Evolutionary conservation across 2,329 filamentous ascomycete genomes (phyloP), one percentile per base, ranked within the genome.

Genomic region (Monilinia laxa): DNA sequence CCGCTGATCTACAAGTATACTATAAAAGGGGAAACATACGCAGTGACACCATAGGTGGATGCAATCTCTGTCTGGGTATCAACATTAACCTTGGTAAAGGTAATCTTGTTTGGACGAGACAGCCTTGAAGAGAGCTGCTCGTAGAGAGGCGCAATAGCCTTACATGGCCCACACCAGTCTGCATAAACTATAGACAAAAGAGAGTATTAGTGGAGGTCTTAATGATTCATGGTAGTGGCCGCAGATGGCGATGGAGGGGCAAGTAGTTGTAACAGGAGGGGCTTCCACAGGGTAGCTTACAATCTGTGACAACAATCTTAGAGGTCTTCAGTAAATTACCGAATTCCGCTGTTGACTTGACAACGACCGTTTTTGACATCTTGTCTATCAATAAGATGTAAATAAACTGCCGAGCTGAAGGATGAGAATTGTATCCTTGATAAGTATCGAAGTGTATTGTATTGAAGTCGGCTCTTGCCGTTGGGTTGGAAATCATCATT

Each of bases 111-210:
- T 20, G 89, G 85, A 62, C 87, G 85, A 23, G 91, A 90, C 56
- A 96, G 84, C 69, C 88, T 84, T 55, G 80, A 77, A 42, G 93
- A 88, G 59, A 97, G 85, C 76, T 88, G 81, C 75, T 95, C 91
- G 81, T 92, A 97, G 70, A 93, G 79, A 23, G 93, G 92, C 7
- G 90, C 90, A 71, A 98, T 93, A 71, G 86, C 83, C 74, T 92
- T 96, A 85, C 93, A 97, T 75, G 94, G 93, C 66, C 90, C 90
- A 78, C 93, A 98, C 91, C 92, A 97, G 80, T 96, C 91, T 78
- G 93, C 92, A 75, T 91, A 94, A 83, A 97, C 92, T 96, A 74
- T 60, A 18, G 20, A 64, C 9, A 35, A 42, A 42, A 58, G 18
- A 23, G 16, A 45, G 25, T 71, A 66, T 70, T 67, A 53, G 66